phyloP scores from a whole-genome alignment of 169 alveolate species.

The Fabrea salina region DNA sequence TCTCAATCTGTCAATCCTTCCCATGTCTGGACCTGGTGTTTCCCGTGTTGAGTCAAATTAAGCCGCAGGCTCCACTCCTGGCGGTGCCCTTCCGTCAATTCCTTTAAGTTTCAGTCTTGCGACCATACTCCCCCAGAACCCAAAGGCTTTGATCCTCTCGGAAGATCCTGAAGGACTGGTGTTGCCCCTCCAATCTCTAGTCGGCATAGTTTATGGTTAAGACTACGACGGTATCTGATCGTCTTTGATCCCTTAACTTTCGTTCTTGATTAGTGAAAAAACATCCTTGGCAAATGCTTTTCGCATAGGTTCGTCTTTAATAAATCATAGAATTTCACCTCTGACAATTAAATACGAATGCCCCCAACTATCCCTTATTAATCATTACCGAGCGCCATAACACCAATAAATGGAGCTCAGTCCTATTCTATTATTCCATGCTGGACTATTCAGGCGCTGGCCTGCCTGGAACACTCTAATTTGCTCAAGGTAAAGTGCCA shows the following conservation, averaged over 20 bases:
- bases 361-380: conserved; percentile 90
- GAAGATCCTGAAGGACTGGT: conserved; percentile 83
- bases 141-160: conserved; percentile 91
- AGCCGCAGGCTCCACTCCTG: conserved; percentile 93
- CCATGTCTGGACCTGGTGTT: conserved; percentile 88
- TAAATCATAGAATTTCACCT: conserved; percentile 91
- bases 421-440: conserved; percentile 77
- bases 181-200: conserved; percentile 81
- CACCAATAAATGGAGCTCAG: conserved; percentile 6
- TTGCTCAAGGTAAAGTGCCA: conserved; percentile 75
- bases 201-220: conserved; percentile 91
- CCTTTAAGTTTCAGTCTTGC: conserved; percentile 94
- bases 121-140: conserved; percentile 95
- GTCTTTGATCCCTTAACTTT: conserved; percentile 91
- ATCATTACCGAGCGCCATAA: conserved; percentile 78
- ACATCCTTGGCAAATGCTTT: conserved; percentile 89
- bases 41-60: conserved; percentile 91
- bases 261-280: conserved; percentile 90
- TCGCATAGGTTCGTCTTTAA: conserved; percentile 90
- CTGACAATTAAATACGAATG: conserved; percentile 89
- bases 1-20: conserved; percentile 88
- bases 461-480: conserved; percentile 92
- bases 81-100: conserved; percentile 93
- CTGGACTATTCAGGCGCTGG: conserved; percentile 77
- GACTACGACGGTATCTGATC: conserved; percentile 93